phyloP scores from a whole-genome alignment of 148 eudicot species.

The Silene conica region DNA sequence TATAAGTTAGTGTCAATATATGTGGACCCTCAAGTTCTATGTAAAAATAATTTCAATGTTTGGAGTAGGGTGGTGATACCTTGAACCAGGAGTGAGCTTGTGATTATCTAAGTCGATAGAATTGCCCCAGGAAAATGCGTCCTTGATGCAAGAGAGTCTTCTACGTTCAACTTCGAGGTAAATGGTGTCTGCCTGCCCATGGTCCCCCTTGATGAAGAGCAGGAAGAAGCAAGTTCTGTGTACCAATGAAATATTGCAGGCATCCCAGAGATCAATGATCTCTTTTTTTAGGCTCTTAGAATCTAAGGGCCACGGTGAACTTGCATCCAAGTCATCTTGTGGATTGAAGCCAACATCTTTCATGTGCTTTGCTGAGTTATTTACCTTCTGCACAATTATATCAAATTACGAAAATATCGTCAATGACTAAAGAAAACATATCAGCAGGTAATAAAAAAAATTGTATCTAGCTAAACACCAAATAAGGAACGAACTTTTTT shows the following conservation, averaged over 20 bases:
- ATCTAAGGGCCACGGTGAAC: slow-evolving; percentile 53
- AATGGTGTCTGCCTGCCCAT: slow-evolving; percentile 60
- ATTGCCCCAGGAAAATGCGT: slow-evolving; percentile 55
- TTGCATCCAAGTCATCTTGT: slow-evolving; percentile 43
- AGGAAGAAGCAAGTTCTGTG: slow-evolving; percentile 89
- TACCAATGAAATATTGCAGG: slow-evolving; percentile 71
- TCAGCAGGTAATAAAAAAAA: not conserved
- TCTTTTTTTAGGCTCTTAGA: slow-evolving; percentile 63
- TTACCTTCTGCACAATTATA: slow-evolving; percentile 16
- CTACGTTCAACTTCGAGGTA: slow-evolving; percentile 91
- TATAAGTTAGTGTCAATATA: not conserved
- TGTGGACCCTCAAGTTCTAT: not conserved
- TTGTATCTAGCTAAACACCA: not conserved
- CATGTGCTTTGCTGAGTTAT: slow-evolving; percentile 31
- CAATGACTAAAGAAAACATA: not conserved
- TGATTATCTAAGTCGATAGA: slow-evolving; percentile 49
- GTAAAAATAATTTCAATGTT: not conserved
- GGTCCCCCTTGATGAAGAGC: slow-evolving; percentile 65
- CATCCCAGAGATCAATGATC: slow-evolving; percentile 72
- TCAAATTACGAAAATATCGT: not conserved
- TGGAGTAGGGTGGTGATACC: slow-evolving; percentile 35
- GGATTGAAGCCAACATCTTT: slow-evolving; percentile 81
- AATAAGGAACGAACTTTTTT: not conserved
- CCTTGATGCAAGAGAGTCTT: slow-evolving; percentile 61
- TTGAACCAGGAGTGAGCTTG: slow-evolving; percentile 56